Percentiles rank a stretch among this genome's conserved stretches.
These are phyloP conservation scores for Luvunga scandens DNA, from an alignment of 345 rosid species.

Conservation along the genomic window DNA sequence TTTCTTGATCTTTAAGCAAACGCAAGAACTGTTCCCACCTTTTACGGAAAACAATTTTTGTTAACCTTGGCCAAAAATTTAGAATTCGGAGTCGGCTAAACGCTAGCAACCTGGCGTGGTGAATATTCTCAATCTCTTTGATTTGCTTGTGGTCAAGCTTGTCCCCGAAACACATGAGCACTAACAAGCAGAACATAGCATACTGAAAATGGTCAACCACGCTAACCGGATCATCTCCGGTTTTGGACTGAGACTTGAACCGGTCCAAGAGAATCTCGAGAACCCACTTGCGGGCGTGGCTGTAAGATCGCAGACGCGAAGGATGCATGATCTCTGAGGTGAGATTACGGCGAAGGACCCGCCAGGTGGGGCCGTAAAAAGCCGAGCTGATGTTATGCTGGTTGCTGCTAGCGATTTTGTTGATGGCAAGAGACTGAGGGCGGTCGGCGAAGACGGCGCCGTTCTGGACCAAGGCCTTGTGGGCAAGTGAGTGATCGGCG, in stretches of 20 bases:
- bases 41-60: not conserved
- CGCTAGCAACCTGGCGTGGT: not conserved
- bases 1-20: not conserved
- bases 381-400: constrained; percentile 19
- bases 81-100: not conserved
- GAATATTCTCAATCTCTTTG: not conserved
- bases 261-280: constrained; percentile 14
- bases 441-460: constrained; percentile 7
- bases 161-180: constrained; percentile 12
- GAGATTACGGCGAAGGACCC: constrained; percentile 16
- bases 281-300: constrained; percentile 21
- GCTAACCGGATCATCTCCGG: not conserved
- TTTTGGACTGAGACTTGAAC: not conserved
- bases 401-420: not conserved
- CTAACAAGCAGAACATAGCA: constrained; percentile 14
- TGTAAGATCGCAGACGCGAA: not conserved
- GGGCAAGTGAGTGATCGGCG: constrained; percentile 19
- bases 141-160: not conserved
- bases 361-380: constrained; percentile 27
- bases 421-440: not conserved
- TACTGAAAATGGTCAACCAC: constrained; percentile 5
- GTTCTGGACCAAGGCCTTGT: constrained; percentile 22
- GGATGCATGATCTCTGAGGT: not conserved
- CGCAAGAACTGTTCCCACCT: not conserved
- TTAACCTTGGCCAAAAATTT: constrained; percentile 10